These are phyloP conservation scores for Theobroma cacao DNA, from an alignment of 345 rosid species.

Conservation along the genomic window DNA sequence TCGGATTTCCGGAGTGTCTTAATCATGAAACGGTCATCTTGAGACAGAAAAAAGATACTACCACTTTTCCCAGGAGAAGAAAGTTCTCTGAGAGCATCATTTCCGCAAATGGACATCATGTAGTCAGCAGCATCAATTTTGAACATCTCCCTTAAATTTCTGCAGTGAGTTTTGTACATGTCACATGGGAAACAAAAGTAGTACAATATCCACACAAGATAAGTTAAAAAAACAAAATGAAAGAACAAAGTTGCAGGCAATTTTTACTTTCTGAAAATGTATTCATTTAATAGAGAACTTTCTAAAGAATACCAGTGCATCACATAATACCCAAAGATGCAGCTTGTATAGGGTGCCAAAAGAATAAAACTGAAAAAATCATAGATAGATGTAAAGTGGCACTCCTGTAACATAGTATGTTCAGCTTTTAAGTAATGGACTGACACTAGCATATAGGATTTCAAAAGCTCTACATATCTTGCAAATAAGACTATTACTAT, in stretches of 20 bases:
- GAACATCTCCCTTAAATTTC: conserved; percentile 98
- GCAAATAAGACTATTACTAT: neutral
- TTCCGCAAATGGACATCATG: conserved; percentile 99
- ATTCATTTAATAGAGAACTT: neutral
- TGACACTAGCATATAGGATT: neutral
- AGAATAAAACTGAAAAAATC: neutral
- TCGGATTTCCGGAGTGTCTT: conserved; percentile 96
- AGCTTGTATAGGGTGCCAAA: neutral
- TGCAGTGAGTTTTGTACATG: conserved; percentile 29
- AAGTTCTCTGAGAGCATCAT: conserved; percentile 94
- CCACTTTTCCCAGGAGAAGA: conserved; percentile 99
- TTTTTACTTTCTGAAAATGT: neutral
- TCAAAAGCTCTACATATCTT: neutral
- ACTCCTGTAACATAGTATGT: neutral
- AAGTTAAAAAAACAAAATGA: neutral
- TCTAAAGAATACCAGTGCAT: neutral
- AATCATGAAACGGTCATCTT: conserved; percentile 97
- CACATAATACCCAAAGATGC: neutral
- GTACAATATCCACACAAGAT: conserved; percentile 11
- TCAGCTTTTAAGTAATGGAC: neutral
- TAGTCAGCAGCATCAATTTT: conserved; percentile 98
- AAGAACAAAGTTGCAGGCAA: neutral
- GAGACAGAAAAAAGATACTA: conserved; percentile 92
- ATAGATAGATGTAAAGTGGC: neutral
- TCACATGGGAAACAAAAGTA: conserved; percentile 10